Percentiles rank a stretch among this genome's conserved stretches.
Conservation (phyloP, 768 basidiomycete species). For the Phylloporus sp. region DNA sequence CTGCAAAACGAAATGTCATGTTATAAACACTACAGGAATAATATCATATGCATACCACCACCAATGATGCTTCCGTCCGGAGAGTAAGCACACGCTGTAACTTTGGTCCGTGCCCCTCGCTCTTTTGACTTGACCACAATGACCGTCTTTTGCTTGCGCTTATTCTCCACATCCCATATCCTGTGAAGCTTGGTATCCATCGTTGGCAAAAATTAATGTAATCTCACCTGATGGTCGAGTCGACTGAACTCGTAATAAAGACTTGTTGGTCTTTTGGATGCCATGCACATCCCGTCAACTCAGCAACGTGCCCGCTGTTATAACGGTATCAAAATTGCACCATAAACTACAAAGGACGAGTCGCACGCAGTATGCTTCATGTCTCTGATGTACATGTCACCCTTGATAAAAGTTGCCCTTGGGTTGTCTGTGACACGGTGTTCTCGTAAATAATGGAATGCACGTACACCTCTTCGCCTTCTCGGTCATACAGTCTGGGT, state of each 20-base stretch:
- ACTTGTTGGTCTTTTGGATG: slow-evolving; percentile 80
- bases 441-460: slow-evolving; percentile 12
- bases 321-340: slow-evolving; percentile 4
- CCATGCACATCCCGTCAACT: slow-evolving; percentile 87
- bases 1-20: slow-evolving; percentile 37
- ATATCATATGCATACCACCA: slow-evolving; percentile 57
- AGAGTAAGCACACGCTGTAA: slow-evolving; percentile 84
- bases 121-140: slow-evolving; percentile 98
- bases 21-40: background rate
- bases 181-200: slow-evolving; percentile 36
- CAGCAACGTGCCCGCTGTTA: slow-evolving; percentile 87
- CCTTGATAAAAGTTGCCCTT: slow-evolving; percentile 83
- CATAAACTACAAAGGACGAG: slow-evolving; percentile 6
- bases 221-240: slow-evolving; percentile 86
- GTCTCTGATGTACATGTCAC: slow-evolving; percentile 97
- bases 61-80: slow-evolving; percentile 86
- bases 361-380: slow-evolving; percentile 97
- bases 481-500: slow-evolving; percentile 85
- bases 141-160: slow-evolving; percentile 90
- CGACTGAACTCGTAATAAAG: slow-evolving; percentile 93
- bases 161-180: slow-evolving; percentile 93
- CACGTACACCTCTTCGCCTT: slow-evolving; percentile 89
- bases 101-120: slow-evolving; percentile 88
- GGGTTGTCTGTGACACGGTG: slow-evolving; percentile 47
- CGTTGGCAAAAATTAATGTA: background rate